These are phyloP conservation scores for Acanthamoeba triangularis DNA, from an alignment of 208 protist genomes.

Conservation along the genomic window DNA sequence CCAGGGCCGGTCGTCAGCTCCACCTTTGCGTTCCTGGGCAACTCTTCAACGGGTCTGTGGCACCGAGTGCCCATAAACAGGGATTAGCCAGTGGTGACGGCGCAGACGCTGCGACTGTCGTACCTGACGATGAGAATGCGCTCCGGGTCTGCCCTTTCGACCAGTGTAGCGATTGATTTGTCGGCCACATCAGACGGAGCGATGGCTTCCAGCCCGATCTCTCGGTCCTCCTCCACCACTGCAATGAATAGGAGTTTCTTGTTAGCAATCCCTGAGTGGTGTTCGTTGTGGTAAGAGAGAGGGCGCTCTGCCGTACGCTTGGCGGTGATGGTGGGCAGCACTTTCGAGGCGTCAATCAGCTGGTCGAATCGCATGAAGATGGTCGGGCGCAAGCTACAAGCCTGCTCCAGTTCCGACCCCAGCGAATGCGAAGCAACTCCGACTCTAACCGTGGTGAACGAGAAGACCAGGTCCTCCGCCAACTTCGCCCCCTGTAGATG, in stretches of 20 bases:
- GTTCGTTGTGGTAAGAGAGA: not conserved
- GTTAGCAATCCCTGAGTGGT: not conserved
- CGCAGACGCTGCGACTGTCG: not conserved
- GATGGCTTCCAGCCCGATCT: not conserved
- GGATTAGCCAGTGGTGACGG: not conserved
- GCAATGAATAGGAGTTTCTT: not conserved
- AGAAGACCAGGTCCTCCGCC: conserved; percentile 45
- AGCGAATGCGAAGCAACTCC: not conserved
- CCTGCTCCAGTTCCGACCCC: not conserved
- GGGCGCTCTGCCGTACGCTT: not conserved
- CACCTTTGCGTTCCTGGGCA: conserved; percentile 27
- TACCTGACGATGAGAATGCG: not conserved
- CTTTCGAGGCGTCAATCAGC: not conserved
- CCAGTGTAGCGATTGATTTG: not conserved
- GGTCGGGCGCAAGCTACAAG: not conserved
- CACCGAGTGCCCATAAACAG: not conserved
- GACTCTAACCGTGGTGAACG: not conserved
- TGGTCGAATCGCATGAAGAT: conserved; percentile 39
- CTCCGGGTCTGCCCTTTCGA: not conserved
- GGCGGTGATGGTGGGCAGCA: conserved; percentile 3
- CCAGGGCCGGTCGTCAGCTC: not conserved
- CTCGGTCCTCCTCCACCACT: not conserved
- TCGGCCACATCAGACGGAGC: not conserved
- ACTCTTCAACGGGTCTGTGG: not conserved
- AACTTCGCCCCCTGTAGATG: not conserved